Evolutionary conservation across 345 rosid genomes (phyloP).

Genomic region (Syzygium aqueum): DNA sequence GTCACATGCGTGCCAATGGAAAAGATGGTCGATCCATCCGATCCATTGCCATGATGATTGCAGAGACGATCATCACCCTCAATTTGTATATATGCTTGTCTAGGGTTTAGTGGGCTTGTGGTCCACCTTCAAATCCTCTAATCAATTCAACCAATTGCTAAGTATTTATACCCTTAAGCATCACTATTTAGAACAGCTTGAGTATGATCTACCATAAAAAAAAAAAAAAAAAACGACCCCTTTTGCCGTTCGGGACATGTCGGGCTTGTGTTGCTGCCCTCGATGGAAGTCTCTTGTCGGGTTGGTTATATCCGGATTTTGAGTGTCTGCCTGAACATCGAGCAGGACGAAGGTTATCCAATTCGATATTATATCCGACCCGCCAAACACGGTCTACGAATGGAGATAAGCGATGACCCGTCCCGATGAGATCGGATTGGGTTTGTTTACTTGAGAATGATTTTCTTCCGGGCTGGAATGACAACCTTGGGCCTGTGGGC

Average conservation of each 20-base stretch:
- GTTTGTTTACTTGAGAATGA: background rate
- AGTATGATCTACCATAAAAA: background rate
- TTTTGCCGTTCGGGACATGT: rapidly evolving
- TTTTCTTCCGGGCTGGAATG: background rate
- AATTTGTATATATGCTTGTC: background rate
- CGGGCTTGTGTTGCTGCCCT: background rate
- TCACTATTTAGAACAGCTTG: background rate
- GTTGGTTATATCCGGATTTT: background rate
- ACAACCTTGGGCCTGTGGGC: background rate
- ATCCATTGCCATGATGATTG: background rate
- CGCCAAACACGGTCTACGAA: background rate
- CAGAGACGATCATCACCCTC: background rate
- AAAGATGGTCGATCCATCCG: background rate
- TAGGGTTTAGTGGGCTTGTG: background rate
- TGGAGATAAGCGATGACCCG: background rate
- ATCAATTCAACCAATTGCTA: background rate
- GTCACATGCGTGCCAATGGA: background rate
- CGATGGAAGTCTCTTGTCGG: rapidly evolving
- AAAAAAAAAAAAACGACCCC: no score
- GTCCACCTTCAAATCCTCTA: background rate
- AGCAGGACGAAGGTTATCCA: background rate
- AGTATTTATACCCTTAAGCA: background rate
- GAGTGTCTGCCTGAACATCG: background rate
- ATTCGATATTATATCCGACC: background rate
- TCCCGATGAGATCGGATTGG: background rate